phyloP scores from a whole-genome alignment of 805 yeast species.

The Schwanniomyces occidentalis region DNA sequence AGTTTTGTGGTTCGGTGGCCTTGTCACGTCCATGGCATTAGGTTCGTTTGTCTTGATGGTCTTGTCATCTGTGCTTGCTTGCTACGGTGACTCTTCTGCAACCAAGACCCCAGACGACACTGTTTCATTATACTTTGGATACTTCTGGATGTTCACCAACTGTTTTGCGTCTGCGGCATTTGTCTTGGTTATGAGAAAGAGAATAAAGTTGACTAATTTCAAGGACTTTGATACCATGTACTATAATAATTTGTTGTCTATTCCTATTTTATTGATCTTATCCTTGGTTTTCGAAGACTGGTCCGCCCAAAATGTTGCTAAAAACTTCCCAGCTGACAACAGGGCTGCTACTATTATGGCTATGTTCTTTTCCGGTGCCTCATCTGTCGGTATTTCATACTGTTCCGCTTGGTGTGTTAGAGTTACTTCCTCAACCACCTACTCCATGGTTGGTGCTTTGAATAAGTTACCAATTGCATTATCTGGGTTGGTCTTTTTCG shows the following conservation, averaged over 20 bases:
- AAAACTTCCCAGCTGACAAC: constrained; percentile 75
- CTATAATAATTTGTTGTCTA: constrained; percentile 91
- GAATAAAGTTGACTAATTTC: constrained; percentile 95
- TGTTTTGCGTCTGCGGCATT: constrained; percentile 93
- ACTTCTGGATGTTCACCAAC: constrained; percentile 95
- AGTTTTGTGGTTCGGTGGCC: constrained; percentile 94
- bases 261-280: constrained; percentile 79
- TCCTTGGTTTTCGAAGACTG: constrained; percentile 89
- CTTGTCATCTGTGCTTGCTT: constrained; percentile 92
- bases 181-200: constrained; percentile 93
- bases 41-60: constrained; percentile 91
- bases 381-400: constrained; percentile 96
- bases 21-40: constrained; percentile 84
- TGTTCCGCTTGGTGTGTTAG: constrained; percentile 99
- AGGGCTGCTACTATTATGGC: constrained; percentile 70
- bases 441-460: constrained; percentile 99
- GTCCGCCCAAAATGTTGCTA: constrained; percentile 73
- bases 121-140: constrained; percentile 64
- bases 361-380: constrained; percentile 90
- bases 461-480: constrained; percentile 97
- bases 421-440: constrained; percentile 97
- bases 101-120: constrained; percentile 33
- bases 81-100: constrained; percentile 72
- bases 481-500: constrained; percentile 92
- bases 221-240: constrained; percentile 98